These are phyloP conservation scores for Dictyostelium intermedium DNA, from an alignment of 78 protist species.

Conservation along the genomic window DNA sequence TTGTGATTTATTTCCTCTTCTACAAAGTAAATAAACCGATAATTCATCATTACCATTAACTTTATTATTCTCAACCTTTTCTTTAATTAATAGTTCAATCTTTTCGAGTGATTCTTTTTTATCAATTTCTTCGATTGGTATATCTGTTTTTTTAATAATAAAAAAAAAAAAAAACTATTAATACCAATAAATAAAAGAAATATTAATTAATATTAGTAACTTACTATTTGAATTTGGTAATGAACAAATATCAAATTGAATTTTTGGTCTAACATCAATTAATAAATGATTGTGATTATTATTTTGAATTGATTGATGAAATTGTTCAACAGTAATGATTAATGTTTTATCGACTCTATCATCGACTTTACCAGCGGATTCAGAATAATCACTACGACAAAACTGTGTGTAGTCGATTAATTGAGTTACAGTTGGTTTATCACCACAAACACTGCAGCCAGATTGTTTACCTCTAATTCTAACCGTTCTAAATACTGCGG, in stretches of 20 bases:
- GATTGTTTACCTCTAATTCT: conserved; percentile 23
- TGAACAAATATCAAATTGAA: conserved; percentile 71
- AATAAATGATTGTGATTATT: not conserved
- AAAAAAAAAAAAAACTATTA: too few relatives aligned
- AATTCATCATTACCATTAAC: not conserved
- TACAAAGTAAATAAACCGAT: conserved; percentile 57
- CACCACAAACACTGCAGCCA: conserved; percentile 77
- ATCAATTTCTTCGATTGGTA: conserved; percentile 57
- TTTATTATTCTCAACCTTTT: not conserved
- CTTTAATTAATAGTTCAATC: not conserved
- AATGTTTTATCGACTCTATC: conserved; percentile 13
- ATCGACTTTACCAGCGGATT: conserved; percentile 16
- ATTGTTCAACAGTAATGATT: conserved; percentile 16
- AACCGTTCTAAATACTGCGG: conserved; percentile 32
- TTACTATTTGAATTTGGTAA: conserved; percentile 59
- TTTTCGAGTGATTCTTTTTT: not conserved
- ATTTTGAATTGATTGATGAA: not conserved
- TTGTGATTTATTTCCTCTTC: conserved; percentile 84
- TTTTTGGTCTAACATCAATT: conserved; percentile 70
- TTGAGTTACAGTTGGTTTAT: conserved; percentile 42
- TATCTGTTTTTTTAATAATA: conserved; percentile 11
- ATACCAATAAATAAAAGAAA: not conserved
- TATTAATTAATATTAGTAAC: not conserved
- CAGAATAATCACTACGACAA: conserved; percentile 48
- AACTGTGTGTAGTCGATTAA: conserved; percentile 73